These are phyloP conservation scores for Stagonosporopsis chrysanthemi DNA, from an alignment of 2,329 filamentous ascomycete species.

Conservation along the genomic window DNA sequence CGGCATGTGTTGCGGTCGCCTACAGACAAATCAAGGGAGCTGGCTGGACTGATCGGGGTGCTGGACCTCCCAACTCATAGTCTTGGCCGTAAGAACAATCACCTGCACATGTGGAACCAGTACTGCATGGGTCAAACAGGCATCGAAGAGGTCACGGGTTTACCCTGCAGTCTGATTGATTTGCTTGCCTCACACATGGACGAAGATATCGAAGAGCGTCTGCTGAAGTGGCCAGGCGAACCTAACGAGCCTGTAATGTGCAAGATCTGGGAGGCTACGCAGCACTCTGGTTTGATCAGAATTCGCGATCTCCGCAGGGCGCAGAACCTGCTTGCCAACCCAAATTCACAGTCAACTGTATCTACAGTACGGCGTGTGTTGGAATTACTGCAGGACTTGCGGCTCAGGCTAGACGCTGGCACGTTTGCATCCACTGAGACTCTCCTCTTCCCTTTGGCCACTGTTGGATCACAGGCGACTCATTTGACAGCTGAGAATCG, in stretches of 20 bases:
- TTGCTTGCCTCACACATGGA: conserved; percentile 7
- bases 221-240: conserved; percentile 13
- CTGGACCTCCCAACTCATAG: conserved; percentile 14
- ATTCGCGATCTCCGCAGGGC: conserved; percentile 3
- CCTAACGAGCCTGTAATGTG: conserved; percentile 6
- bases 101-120: conserved; percentile 13
- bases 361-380: conserved; percentile 2
- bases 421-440: conserved; percentile 1
- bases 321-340: background rate
- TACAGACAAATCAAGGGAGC: conserved; percentile 7
- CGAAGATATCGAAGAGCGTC: conserved; percentile 6
- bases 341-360: background rate
- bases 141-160: conserved; percentile 9
- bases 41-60: conserved; percentile 12
- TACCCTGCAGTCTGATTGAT: conserved; percentile 16
- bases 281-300: conserved; percentile 11
- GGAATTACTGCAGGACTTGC: conserved; percentile 2
- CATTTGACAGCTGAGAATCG: background rate
- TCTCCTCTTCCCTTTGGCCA: conserved; percentile 3
- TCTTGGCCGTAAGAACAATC: conserved; percentile 9
- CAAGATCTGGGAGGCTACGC: conserved; percentile 14
- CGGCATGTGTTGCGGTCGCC: background rate
- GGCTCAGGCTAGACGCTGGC: conserved; percentile 1
- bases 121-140: conserved; percentile 10
- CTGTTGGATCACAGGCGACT: conserved; percentile 1